Percentiles rank a stretch among this genome's conserved stretches.
These are phyloP conservation scores for Colletotrichum costaricense DNA, from an alignment of 2,329 filamentous ascomycete species.

Conservation along the genomic window DNA sequence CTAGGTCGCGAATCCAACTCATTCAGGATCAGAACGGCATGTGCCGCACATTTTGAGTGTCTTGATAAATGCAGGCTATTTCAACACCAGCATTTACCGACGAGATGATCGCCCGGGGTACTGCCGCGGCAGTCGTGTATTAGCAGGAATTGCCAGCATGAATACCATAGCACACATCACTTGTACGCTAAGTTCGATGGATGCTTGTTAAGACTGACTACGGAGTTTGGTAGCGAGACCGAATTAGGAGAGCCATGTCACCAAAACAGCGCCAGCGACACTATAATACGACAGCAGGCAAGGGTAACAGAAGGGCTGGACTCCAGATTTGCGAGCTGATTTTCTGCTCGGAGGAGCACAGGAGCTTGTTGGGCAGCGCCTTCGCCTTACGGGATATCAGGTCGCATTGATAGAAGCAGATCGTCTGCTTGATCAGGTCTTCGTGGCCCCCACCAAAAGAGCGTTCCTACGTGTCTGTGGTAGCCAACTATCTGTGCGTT, in stretches of 20 bases:
- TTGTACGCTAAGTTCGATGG: constrained; percentile 65
- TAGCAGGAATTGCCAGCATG: constrained; percentile 39
- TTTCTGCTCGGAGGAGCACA: constrained; percentile 5
- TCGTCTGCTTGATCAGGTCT: not conserved
- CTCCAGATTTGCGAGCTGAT: constrained; percentile 37
- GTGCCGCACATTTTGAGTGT: constrained; percentile 68
- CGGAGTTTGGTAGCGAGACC: constrained; percentile 48
- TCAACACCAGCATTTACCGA: constrained; percentile 59
- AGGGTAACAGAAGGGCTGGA: constrained; percentile 38
- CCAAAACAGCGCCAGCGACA: constrained; percentile 35
- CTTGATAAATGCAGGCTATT: constrained; percentile 57
- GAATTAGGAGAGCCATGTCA: constrained; percentile 60
- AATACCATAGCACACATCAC: constrained; percentile 54
- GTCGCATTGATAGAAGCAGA: constrained; percentile 8
- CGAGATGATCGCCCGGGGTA: constrained; percentile 55
- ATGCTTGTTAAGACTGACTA: constrained; percentile 58
- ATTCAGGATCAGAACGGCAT: constrained; percentile 71
- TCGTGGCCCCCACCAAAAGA: not conserved
- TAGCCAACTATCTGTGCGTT: not conserved
- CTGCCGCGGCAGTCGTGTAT: constrained; percentile 28
- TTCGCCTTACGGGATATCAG: not conserved
- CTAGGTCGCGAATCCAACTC: constrained; percentile 68
- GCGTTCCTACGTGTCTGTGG: not conserved
- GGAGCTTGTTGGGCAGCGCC: constrained; percentile 4
- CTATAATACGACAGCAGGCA: constrained; percentile 32